A percentile compares a stretch with the other conserved stretches of the same genome.
phyloP scores from a whole-genome alignment of 2,329 filamentous ascomycete genomes.

The Chaetomium globosum region DNA sequence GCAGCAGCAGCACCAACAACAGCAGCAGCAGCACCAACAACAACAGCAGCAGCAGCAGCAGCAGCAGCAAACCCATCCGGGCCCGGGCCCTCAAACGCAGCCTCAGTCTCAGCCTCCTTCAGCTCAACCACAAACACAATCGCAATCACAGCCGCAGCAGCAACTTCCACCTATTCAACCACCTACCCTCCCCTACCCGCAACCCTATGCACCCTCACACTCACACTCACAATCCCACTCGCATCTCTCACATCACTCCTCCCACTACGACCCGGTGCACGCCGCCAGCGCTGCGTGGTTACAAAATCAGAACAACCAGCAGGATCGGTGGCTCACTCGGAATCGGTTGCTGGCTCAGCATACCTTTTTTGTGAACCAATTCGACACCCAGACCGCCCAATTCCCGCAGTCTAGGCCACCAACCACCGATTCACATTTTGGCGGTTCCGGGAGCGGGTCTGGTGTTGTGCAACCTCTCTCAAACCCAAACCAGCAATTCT shows the following conservation, averaged over 20 bases:
- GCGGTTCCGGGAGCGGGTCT: slow-evolving; percentile 8
- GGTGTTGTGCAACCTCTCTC: slow-evolving; percentile 22
- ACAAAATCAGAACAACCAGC: background rate
- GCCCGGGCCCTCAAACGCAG: slow-evolving; percentile 4
- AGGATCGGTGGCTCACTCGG: no score
- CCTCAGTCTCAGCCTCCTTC: slow-evolving; percentile 8
- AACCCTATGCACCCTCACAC: slow-evolving; percentile 13
- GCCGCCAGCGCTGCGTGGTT: slow-evolving; percentile 16
- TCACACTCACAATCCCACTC: slow-evolving; percentile 5
- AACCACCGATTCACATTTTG: slow-evolving; percentile 16
- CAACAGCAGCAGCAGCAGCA: slow-evolving; percentile 24
- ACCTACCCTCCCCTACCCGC: slow-evolving; percentile 17
- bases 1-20: slow-evolving; percentile 19
- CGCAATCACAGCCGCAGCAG: slow-evolving; percentile 5
- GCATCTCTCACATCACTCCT: slow-evolving; percentile 10
- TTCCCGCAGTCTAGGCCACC: slow-evolving; percentile 9
- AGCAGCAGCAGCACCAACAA: background rate
- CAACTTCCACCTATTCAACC: slow-evolving; percentile 17
- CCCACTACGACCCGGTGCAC: slow-evolving; percentile 26
- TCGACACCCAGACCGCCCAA: background rate
- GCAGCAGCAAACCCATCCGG: slow-evolving; percentile 21
- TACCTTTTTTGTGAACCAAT: background rate
- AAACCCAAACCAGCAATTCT: slow-evolving; percentile 15
- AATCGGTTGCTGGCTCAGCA: no score
- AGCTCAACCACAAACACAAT: slow-evolving; percentile 9